These are phyloP conservation scores for Peniophora sp. DNA, from an alignment of 1,284 basidiomycete species.

Conservation along the genomic window DNA sequence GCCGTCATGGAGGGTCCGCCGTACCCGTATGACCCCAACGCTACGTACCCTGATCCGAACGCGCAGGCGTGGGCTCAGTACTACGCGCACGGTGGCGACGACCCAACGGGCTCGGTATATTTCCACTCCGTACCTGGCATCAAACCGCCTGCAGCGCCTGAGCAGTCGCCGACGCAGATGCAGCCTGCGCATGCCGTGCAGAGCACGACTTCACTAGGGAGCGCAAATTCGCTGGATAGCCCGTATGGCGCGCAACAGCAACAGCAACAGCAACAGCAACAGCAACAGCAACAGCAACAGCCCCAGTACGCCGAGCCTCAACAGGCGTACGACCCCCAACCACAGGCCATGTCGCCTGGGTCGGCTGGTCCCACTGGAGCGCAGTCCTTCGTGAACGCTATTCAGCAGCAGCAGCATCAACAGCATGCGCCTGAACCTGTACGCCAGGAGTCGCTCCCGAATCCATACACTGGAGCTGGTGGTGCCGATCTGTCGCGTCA, in stretches of 20 bases:
- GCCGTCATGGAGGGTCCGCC: conserved; percentile 42
- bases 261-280: not conserved
- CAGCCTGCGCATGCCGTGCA: not conserved
- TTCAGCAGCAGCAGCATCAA: conserved; percentile 7
- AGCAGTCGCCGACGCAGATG: not conserved
- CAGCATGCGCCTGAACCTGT: not conserved
- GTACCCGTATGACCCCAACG: conserved; percentile 59
- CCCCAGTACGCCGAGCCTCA: conserved; percentile 1
- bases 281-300: not conserved
- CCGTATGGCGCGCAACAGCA: not conserved
- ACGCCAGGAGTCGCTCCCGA: conserved; percentile 10
- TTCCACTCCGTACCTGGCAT: conserved; percentile 69
- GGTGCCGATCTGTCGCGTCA: not conserved
- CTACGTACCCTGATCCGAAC: conserved; percentile 61
- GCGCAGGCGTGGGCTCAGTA: conserved; percentile 78
- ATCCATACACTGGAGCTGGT: conserved; percentile 3
- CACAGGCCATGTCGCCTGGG: not conserved
- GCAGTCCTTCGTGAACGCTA: conserved; percentile 2
- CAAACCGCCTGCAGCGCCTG: conserved; percentile 20
- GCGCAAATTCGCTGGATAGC: not conserved
- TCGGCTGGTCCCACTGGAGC: not conserved
- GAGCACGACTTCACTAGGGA: not conserved
- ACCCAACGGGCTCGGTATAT: conserved; percentile 64
- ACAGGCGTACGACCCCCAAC: not conserved
- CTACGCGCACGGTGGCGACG: conserved; percentile 66